Evolutionary conservation across 2,329 filamentous ascomycete species (phyloP).

Genomic region (Blastomyces percursus): DNA sequence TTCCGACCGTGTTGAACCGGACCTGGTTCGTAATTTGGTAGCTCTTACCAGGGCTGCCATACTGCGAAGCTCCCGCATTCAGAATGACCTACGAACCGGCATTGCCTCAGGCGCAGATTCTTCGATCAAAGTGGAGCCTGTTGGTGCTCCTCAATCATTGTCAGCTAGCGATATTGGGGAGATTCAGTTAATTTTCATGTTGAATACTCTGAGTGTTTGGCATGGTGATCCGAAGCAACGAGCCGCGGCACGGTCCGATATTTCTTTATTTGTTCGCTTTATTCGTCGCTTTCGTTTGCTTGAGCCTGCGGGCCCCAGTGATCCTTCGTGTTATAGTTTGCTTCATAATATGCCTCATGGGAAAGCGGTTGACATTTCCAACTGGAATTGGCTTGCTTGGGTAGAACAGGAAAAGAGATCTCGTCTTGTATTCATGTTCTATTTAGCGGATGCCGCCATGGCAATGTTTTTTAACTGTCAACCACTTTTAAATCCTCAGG

Average conservation of each 20-base stretch:
- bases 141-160: constrained; percentile 7
- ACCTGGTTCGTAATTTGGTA: constrained; percentile 58
- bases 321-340: constrained; percentile 43
- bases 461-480: constrained; percentile 61
- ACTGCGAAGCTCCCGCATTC: constrained; percentile 19
- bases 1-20: constrained; percentile 50
- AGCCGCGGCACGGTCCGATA: constrained; percentile 50
- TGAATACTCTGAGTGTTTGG: constrained; percentile 55
- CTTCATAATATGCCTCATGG: constrained; percentile 48
- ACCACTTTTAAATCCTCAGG: constrained; percentile 52
- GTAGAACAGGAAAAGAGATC: constrained; percentile 60
- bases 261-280: constrained; percentile 46
- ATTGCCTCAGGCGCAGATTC: background rate
- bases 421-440: constrained; percentile 54
- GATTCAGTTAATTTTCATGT: constrained; percentile 54
- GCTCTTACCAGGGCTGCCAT: constrained; percentile 44
- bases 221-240: constrained; percentile 58
- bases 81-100: constrained; percentile 12
- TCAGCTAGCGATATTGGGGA: constrained; percentile 46
- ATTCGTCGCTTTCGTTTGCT: constrained; percentile 49
- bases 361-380: constrained; percentile 38
- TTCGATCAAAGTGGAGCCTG: background rate
- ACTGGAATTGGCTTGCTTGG: constrained; percentile 58
- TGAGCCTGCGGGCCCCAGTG: constrained; percentile 39
- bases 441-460: constrained; percentile 53